These are phyloP conservation scores for Bolboschoenus planiculmis DNA, from an alignment of 176 grass and related monocot genomes.

Conservation along the genomic window DNA sequence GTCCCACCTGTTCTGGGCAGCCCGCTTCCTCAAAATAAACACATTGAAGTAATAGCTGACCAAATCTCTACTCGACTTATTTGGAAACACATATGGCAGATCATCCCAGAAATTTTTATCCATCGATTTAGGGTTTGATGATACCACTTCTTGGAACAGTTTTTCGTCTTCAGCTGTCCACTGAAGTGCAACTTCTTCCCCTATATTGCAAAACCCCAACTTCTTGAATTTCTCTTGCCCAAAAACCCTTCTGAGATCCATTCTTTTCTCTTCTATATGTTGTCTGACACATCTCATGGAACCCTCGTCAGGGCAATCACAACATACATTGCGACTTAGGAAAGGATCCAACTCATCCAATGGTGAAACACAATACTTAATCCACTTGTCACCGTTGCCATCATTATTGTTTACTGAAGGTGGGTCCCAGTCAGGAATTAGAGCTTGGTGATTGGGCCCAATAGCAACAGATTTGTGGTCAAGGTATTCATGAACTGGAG, in stretches of 20 bases:
- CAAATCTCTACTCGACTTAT: slow-evolving; percentile 56
- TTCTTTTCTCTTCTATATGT: slow-evolving; percentile 56
- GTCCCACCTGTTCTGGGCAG: slow-evolving; percentile 64
- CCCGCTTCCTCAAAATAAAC: slow-evolving; percentile 77
- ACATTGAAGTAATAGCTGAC: slow-evolving; percentile 91
- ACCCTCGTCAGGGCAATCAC: slow-evolving; percentile 53
- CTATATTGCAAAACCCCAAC: slow-evolving; percentile 70
- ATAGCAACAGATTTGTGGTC: slow-evolving; percentile 48
- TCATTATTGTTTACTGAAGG: slow-evolving; percentile 9
- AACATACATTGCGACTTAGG: slow-evolving; percentile 32
- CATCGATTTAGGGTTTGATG: slow-evolving; percentile 44
- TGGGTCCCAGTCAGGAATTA: slow-evolving; percentile 55
- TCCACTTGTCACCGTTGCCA: slow-evolving; percentile 46
- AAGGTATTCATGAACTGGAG: slow-evolving; percentile 31
- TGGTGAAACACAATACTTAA: slow-evolving; percentile 39
- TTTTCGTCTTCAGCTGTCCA: slow-evolving; percentile 76
- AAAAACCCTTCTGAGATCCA: slow-evolving; percentile 38
- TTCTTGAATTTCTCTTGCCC: slow-evolving; percentile 50
- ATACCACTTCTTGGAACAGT: slow-evolving; percentile 53
- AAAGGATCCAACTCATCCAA: slow-evolving; percentile 18
- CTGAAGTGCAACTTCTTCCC: slow-evolving; percentile 52
- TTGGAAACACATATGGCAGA: slow-evolving; percentile 45
- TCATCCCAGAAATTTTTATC: slow-evolving; percentile 69
- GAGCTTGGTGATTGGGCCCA: slow-evolving; percentile 67
- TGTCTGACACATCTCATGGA: slow-evolving; percentile 59